Evolutionary conservation across 2,329 filamentous ascomycete genomes (phyloP), one percentile per base, ranked within the genome.

Genomic region (Penicillium crustosum): DNA sequence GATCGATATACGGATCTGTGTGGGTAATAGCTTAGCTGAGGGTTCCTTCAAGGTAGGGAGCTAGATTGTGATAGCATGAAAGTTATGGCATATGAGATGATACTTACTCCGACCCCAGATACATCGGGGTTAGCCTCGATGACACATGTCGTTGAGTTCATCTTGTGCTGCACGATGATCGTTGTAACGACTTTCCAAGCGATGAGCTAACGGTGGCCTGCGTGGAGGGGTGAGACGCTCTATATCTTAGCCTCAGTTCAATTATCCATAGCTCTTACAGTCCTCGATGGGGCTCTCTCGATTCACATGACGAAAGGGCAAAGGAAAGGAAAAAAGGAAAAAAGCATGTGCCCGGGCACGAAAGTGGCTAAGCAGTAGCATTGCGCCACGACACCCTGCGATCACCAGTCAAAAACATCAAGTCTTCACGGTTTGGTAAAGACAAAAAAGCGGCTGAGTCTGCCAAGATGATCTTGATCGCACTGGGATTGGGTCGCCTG

Each of bases 101-200:
- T 13, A 61, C 61, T 55, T 53, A 63, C 61, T 6, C 61, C 61
- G 12, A 49, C 54, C 13, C 61, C 61, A 38, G 61, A 48, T 31
- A 60, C 59, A 51, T 63, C 61, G 6, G 61, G 51, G 36, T 63
- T 63, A 21, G 61, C 56, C 29, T 61, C 53, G 15, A 63, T 63
- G 5, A 62, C 33, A 54, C 61, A 60, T 4, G 13, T n/a, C 29
- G 61, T 60, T 21, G 61, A 58, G 42, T 56, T 62, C 61, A 63
- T 61, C 3, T 17, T 59, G 47, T 13, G 33, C 10, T 15, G 4
- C 13, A 47, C 25, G 23, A 53, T 39, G n/a, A 13, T 42, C 27
- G 17, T 17, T 17, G 25, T 7, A 35, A 42, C 2, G 33, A 31
- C 31, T 44, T 33, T 21, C 7, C 25, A 53, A 13, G 50, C n/a